A percentile compares a stretch with the other conserved stretches of the same genome.
phyloP scores from a whole-genome alignment of 2,329 filamentous ascomycete species.

The Diplocarpon rosae region DNA sequence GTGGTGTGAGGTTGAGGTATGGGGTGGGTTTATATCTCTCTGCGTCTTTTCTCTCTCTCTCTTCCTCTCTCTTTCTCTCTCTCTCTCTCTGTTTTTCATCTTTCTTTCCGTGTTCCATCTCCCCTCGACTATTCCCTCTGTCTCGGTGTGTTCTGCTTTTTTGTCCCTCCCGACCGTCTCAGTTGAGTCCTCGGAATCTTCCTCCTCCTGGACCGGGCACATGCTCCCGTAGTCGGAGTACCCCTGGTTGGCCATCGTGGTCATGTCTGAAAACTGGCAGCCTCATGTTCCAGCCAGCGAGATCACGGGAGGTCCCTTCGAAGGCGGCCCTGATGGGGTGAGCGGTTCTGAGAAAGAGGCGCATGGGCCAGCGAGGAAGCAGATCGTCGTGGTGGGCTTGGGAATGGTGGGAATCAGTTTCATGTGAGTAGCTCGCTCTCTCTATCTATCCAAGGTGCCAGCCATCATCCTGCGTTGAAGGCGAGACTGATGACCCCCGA shows the following conservation, averaged over 20 bases:
- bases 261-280: slow-evolving; percentile 24
- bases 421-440: slow-evolving; percentile 57
- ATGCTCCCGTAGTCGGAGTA: not conserved
- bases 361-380: slow-evolving; percentile 39
- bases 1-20: no score
- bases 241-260: not conserved
- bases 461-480: not conserved
- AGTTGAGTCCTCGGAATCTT: no score
- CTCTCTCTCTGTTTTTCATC: no score
- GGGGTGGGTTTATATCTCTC: not conserved
- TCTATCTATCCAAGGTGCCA: not conserved
- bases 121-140: no score
- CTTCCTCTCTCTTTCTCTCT: not conserved
- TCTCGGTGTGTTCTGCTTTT: no score
- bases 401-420: slow-evolving; percentile 89
- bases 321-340: slow-evolving; percentile 19
- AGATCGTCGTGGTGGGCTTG: slow-evolving; percentile 72
- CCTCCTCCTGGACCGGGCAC: not conserved
- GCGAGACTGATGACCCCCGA: slow-evolving; percentile 27
- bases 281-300: slow-evolving; percentile 19
- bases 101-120: no score
- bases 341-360: slow-evolving; percentile 15
- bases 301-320: slow-evolving; percentile 15
- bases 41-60: not conserved
- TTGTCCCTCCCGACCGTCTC: no score